Evolutionary conservation across 2,329 filamentous ascomycete genomes (phyloP).

Genomic region (Didymella segeticola): DNA sequence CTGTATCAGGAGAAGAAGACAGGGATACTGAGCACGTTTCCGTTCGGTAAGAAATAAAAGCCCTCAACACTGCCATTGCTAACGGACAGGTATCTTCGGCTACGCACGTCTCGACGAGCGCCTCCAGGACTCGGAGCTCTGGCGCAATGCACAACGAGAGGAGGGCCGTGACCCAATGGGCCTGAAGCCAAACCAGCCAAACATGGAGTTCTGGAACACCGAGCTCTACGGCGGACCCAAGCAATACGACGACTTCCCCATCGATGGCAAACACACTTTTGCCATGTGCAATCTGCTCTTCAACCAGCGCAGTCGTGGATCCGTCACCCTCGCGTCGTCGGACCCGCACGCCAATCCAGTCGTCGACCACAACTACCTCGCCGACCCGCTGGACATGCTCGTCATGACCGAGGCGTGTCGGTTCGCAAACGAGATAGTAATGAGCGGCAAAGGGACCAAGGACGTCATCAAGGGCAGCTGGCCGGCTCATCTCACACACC

Average conservation of each 20-base stretch:
- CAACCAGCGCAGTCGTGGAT: conserved; percentile 63
- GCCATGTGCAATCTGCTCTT: conserved; percentile 66
- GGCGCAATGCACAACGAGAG: conserved; percentile 58
- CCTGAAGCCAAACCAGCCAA: conserved; percentile 62
- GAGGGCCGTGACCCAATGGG: conserved; percentile 67
- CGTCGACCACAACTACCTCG: conserved; percentile 66
- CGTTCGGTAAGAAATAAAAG: conserved; percentile 62
- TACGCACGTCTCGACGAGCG: conserved; percentile 68
- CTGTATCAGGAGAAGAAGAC: conserved; percentile 65
- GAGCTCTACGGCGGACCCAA: conserved; percentile 68
- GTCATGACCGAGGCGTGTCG: conserved; percentile 66
- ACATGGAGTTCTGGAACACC: conserved; percentile 68
- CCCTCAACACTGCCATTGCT: too few species aligned
- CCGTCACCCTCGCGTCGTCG: conserved; percentile 58
- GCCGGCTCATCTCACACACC: conserved; percentile 61
- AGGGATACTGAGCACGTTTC: conserved; percentile 66
- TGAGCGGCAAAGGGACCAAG: conserved; percentile 63
- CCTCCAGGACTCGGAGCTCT: conserved; percentile 61
- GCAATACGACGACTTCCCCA: conserved; percentile 62
- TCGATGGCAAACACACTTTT: conserved; percentile 62
- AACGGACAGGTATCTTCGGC: conserved; percentile 55
- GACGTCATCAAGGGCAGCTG: conserved; percentile 66
- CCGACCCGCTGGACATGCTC: conserved; percentile 64
- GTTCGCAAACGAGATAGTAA: conserved; percentile 67
- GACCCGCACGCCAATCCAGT: conserved; percentile 61